Evolutionary conservation across 2,329 filamentous ascomycete genomes (phyloP).

Genomic region (Pseudonectria foliicola): DNA sequence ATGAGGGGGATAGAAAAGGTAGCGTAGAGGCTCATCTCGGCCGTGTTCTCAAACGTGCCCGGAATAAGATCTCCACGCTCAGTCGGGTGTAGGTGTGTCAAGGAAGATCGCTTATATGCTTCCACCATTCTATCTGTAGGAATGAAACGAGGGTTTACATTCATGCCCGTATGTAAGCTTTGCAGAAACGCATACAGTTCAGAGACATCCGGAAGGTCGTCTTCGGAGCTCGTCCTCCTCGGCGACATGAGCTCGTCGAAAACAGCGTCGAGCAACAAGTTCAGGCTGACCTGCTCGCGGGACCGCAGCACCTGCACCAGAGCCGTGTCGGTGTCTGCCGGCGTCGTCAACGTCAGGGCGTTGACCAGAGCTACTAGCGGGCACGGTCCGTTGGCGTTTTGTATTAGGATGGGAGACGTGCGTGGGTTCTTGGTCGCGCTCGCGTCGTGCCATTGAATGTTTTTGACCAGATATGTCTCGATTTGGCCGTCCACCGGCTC

Average conservation of each 20-base stretch:
- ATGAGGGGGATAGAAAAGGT: constrained; percentile 84
- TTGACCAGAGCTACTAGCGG: constrained; percentile 91
- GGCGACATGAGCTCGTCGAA: constrained; percentile 89
- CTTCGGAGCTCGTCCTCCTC: constrained; percentile 54
- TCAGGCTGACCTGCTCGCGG: constrained; percentile 81
- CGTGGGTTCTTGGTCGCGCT: constrained; percentile 54
- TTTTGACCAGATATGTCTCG: constrained; percentile 91
- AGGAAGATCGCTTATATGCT: constrained; percentile 44
- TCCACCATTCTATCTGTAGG: constrained; percentile 42
- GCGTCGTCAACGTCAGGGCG: constrained; percentile 77
- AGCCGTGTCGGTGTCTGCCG: constrained; percentile 57
- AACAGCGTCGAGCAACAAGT: constrained; percentile 77
- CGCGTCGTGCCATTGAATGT: constrained; percentile 75
- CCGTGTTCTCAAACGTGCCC: constrained; percentile 79
- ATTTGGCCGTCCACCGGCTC: constrained; percentile 39
- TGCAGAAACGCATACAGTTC: constrained; percentile 85
- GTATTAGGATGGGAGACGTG: constrained; percentile 79
- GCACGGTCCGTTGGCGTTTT: constrained; percentile 92
- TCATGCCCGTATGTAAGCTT: constrained; percentile 91
- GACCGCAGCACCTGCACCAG: constrained; percentile 71
- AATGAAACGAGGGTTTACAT: constrained; percentile 88
- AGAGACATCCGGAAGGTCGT: constrained; percentile 72
- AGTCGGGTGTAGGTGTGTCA: constrained; percentile 44
- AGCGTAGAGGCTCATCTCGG: constrained; percentile 84
- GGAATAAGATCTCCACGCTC: constrained; percentile 43